Evolutionary conservation across 495 filamentous ascomycete genomes (phyloP).

Genomic region (Haplographium delicatum): DNA sequence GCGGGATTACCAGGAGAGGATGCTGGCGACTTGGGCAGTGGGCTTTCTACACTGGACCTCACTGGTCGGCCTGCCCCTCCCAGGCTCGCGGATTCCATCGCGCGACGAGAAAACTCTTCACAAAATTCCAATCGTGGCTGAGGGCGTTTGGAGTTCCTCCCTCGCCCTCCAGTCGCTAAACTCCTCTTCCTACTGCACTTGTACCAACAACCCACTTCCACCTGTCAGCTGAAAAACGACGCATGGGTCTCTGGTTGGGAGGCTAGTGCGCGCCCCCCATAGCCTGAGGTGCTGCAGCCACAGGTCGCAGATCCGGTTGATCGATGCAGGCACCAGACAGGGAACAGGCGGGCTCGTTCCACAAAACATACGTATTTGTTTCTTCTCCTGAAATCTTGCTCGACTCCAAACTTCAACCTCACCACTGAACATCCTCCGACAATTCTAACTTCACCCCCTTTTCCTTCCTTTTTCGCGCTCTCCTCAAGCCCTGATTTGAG

Average conservation of each 20-base stretch:
- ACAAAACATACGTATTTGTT: not conserved
- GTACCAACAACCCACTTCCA: not conserved
- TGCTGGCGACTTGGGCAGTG: no score
- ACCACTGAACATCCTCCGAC: no score
- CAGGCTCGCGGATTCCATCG: not conserved
- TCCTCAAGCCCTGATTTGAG: not conserved
- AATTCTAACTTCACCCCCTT: no score
- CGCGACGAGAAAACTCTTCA: no score
- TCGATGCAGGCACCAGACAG: constrained; percentile 5
- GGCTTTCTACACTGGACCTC: not conserved
- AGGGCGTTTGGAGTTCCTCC: not conserved
- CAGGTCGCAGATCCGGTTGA: constrained; percentile 5
- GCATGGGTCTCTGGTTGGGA: not conserved
- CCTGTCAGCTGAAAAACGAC: constrained; percentile 3
- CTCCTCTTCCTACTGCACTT: no score
- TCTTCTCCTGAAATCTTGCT: not conserved
- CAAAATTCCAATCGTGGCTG: not conserved
- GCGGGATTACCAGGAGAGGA: not conserved
- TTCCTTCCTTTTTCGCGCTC: not conserved
- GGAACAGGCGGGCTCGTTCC: not conserved
- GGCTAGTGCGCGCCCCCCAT: not conserved
- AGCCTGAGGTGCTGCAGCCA: not conserved
- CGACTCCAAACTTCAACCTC: no score
- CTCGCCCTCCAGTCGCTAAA: not conserved
- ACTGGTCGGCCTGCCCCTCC: not conserved